phyloP scores from a whole-genome alignment of 495 filamentous ascomycete species.

The Symbiotaphrina buchneri region DNA sequence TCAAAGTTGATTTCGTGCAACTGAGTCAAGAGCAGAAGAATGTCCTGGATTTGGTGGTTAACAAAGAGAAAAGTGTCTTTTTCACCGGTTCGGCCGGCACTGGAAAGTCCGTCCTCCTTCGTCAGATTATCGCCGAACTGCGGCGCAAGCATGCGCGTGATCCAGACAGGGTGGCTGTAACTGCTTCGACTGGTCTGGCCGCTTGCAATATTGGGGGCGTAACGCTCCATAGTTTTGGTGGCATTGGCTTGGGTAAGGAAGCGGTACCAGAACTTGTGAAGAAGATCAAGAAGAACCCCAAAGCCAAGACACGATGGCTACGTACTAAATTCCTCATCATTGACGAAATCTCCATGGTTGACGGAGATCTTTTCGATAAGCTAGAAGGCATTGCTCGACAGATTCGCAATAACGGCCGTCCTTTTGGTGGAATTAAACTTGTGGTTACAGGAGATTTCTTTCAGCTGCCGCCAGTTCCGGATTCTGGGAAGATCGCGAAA shows the following conservation, averaged over 20 bases:
- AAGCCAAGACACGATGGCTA: conserved; percentile 74
- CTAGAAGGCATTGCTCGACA: conserved; percentile 69
- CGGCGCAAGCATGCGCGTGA: conserved; percentile 52
- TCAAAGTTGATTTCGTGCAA: conserved; percentile 30
- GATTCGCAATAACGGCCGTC: conserved; percentile 64
- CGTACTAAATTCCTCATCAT: conserved; percentile 69
- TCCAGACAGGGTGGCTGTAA: conserved; percentile 69
- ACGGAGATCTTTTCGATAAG: conserved; percentile 92
- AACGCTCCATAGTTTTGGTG: conserved; percentile 86
- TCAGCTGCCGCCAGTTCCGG: conserved; percentile 84
- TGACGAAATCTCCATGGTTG: conserved; percentile 97
- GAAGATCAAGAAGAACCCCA: conserved; percentile 76
- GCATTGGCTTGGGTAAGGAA: conserved; percentile 91
- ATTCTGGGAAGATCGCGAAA: conserved; percentile 45
- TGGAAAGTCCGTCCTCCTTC: conserved; percentile 87
- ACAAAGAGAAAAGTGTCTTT: conserved; percentile 70
- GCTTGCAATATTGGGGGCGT: conserved; percentile 94
- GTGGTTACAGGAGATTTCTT: conserved; percentile 96
- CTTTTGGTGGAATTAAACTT: conserved; percentile 91
- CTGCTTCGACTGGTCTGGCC: conserved; percentile 85
- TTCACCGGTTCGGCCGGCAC: conserved; percentile 93
- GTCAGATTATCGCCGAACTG: conserved; percentile 64
- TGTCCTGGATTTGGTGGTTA: conserved; percentile 60
- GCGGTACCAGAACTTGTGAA: conserved; percentile 58
- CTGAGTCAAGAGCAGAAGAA: conserved; percentile 70